phyloP scores from a whole-genome alignment of 2,329 filamentous ascomycete genomes.

The Ophiostoma australiae region DNA sequence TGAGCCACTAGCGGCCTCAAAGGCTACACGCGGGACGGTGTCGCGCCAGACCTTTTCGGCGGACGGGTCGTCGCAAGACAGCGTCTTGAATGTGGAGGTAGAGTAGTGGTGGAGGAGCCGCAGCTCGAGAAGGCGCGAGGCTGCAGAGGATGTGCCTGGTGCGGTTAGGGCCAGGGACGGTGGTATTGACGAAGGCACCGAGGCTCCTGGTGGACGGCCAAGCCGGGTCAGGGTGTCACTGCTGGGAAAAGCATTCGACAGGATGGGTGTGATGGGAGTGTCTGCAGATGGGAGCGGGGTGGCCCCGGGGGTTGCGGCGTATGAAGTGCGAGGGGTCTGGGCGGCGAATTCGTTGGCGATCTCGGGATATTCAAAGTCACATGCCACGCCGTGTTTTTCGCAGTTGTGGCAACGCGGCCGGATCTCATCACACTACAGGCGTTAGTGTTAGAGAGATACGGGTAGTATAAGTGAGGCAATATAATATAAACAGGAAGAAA shows the following conservation, averaged over 20 bases:
- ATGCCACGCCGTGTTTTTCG: slow-evolving; percentile 60
- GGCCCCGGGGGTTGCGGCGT: slow-evolving; percentile 16
- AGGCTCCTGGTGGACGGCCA: slow-evolving; percentile 12
- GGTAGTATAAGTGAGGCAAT: neutral
- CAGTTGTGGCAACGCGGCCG: slow-evolving; percentile 63
- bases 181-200: slow-evolving; percentile 34
- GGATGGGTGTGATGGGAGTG: slow-evolving; percentile 26
- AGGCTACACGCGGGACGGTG: slow-evolving; percentile 57
- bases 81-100: slow-evolving; percentile 54
- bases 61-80: slow-evolving; percentile 49
- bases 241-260: slow-evolving; percentile 28
- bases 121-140: slow-evolving; percentile 53
- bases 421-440: slow-evolving; percentile 57
- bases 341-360: slow-evolving; percentile 42
- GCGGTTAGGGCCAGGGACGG: slow-evolving; percentile 34
- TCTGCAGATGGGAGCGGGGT: slow-evolving; percentile 21
- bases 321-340: slow-evolving; percentile 27
- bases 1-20: slow-evolving; percentile 42
- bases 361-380: slow-evolving; percentile 57
- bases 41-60: slow-evolving; percentile 56
- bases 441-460: neutral
- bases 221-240: slow-evolving; percentile 18
- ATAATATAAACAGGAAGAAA: neutral
- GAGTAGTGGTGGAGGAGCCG: slow-evolving; percentile 62
- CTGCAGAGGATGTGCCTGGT: slow-evolving; percentile 34